These are phyloP conservation scores for Naganishia onofrii DNA, from an alignment of 768 basidiomycete species.

Conservation along the genomic window DNA sequence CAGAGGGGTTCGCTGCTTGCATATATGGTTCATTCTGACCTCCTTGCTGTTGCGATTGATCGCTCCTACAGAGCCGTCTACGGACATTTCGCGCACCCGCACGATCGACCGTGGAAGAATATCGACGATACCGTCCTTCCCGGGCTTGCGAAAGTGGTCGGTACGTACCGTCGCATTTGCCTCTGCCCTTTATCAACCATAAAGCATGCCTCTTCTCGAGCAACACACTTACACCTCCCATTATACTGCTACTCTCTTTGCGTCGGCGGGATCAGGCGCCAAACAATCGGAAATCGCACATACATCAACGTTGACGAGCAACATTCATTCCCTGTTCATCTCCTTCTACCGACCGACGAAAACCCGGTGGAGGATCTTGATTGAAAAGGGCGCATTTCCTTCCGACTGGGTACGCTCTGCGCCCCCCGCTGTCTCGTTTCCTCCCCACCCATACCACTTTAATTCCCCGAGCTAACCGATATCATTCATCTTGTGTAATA, in stretches of 20 bases:
- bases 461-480: not conserved
- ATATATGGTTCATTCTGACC: too few species aligned
- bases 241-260: too few species aligned
- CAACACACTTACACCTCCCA: too few species aligned
- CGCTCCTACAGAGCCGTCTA: constrained; percentile 67
- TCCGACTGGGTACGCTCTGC: constrained; percentile 75
- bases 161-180: too few species aligned
- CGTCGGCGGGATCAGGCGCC: constrained; percentile 61
- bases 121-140: constrained; percentile 71
- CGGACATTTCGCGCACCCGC: constrained; percentile 88
- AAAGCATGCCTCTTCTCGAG: too few species aligned
- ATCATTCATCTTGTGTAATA: too few species aligned
- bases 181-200: too few species aligned
- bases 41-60: not conserved
- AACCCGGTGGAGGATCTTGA: constrained; percentile 85
- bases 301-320: constrained; percentile 91
- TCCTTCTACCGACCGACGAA: constrained; percentile 87
- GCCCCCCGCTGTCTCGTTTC: too few species aligned
- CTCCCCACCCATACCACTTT: too few species aligned
- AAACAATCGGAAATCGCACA: constrained; percentile 85
- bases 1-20: too few species aligned
- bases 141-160: constrained; percentile 75
- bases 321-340: constrained; percentile 91
- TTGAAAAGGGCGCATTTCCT: constrained; percentile 90
- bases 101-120: constrained; percentile 75